Evolutionary conservation across 1,284 basidiomycete genomes (phyloP), one percentile per base, ranked within the genome.

Genomic region (Ustilago hordei): DNA sequence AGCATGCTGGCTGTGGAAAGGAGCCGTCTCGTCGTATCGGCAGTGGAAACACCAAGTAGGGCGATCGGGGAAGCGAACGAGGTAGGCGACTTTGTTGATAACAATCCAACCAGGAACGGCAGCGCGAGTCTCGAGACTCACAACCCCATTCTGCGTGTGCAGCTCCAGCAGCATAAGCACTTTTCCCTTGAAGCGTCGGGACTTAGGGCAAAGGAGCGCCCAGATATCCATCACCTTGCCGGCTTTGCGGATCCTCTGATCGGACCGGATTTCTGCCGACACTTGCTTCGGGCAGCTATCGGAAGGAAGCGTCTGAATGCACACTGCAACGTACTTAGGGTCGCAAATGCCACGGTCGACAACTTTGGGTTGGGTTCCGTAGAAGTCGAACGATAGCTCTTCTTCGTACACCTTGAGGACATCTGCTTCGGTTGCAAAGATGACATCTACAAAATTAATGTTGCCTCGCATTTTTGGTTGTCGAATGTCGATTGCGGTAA

Each of bases 11-110:
- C 68, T 70, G 50, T 75, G 67, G 53, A 75, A 75, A 7, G 43
- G 28, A 8, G n/a, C 63, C 0, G 4, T 2, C 19, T 59, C 57
- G n/a, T 64, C 50, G 57, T 64, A 68, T 5, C 73, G 62, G 55
- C 73, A 75, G 17, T 60, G 19, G 57, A 70, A 56, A 41, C 73
- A 75, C 73, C 68, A 75, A 9, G 54, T 57, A 1, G 68, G 68
- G 4, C 73, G 73, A 8, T 61, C 58, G 17, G 68, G 35, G 28
- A 60, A 75, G 8, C 57, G 64, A 0, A 75, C 73, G 17, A 75
- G 56, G 32, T 75, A 75, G 17, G 68, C 67, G 13, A 47, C 39
- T 12, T 36, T 32, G 28, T 61, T n/a, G 35, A 60, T 61, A 47
- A 58, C 45, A 34, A 75, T 61, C 64, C 64, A 68, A 35, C 73